Conservation (phyloP, 2,329 filamentous ascomycete species). For the Aspergillus ustus region DNA sequence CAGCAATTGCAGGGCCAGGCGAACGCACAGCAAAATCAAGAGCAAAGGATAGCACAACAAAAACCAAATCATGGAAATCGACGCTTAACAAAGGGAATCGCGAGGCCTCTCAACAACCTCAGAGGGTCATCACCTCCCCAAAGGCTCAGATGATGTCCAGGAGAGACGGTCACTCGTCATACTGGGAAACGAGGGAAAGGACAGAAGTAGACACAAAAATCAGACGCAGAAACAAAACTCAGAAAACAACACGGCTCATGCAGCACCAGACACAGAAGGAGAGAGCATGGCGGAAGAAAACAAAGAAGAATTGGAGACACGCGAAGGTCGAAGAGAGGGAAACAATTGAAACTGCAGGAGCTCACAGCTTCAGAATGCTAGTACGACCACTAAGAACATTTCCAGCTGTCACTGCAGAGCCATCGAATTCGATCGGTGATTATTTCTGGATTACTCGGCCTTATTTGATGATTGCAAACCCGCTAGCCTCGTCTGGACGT, state of each 20-base stretch:
- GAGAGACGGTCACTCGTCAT: slow-evolving; percentile 5
- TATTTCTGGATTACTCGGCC: background rate
- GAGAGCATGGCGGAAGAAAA: background rate
- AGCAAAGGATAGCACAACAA: background rate
- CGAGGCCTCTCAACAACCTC: background rate
- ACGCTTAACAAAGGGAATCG: slow-evolving; percentile 5
- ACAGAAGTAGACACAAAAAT: background rate
- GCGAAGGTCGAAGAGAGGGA: background rate
- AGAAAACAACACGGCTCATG: background rate
- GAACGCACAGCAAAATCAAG: slow-evolving; percentile 1
- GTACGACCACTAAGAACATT: background rate
- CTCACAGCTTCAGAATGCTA: background rate
- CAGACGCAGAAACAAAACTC: slow-evolving; percentile 1
- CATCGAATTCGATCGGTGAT: background rate
- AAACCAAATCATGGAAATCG: background rate
- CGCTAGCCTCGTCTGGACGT: background rate
- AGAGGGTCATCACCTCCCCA: slow-evolving; percentile 13
- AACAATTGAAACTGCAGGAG: background rate
- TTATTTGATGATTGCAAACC: background rate
- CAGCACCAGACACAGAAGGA: background rate
- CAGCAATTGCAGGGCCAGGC: background rate
- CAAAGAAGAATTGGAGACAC: background rate
- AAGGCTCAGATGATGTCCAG: slow-evolving; percentile 16
- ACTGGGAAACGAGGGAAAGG: background rate
- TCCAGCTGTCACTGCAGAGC: background rate